A percentile compares a stretch with the other conserved stretches of the same genome.
phyloP scores from a whole-genome alignment of 305 asterid species.

The Stenogyne calaminthoides region DNA sequence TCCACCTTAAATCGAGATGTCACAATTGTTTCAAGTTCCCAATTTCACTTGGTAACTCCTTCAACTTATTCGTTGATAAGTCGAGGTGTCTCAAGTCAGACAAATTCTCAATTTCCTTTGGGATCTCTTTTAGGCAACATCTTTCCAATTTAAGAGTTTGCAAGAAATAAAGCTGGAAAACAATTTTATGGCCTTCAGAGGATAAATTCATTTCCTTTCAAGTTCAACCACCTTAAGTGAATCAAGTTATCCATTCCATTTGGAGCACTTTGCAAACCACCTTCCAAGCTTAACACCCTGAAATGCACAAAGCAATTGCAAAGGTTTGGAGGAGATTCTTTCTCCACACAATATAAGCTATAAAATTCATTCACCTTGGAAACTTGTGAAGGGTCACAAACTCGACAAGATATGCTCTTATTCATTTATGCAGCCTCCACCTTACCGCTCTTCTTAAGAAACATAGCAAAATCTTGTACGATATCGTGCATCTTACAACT shows the following conservation, averaged over 20 bases:
- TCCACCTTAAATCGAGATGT: no score
- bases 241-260: conserved; percentile 12
- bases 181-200: not conserved
- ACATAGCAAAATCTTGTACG: no score
- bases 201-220: not conserved
- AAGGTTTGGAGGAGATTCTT: no score
- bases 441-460: no score
- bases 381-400: not conserved
- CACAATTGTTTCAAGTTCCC: no score
- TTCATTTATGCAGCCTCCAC: not conserved
- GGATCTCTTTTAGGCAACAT: not conserved
- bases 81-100: not conserved
- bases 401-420: not conserved
- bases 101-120: not conserved
- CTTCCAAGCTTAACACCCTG: not conserved
- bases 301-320: not conserved
- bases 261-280: not conserved
- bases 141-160: not conserved
- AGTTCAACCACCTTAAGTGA: conserved; percentile 21
- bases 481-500: no score
- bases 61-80: not conserved
- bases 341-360: no score
- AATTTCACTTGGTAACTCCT: conserved; percentile 4
- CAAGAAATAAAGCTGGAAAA: no score
- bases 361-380: no score